A percentile compares a stretch with the other conserved stretches of the same genome.
Evolutionary conservation across 768 basidiomycete species (phyloP).

Genomic region (Auricularia sp.): DNA sequence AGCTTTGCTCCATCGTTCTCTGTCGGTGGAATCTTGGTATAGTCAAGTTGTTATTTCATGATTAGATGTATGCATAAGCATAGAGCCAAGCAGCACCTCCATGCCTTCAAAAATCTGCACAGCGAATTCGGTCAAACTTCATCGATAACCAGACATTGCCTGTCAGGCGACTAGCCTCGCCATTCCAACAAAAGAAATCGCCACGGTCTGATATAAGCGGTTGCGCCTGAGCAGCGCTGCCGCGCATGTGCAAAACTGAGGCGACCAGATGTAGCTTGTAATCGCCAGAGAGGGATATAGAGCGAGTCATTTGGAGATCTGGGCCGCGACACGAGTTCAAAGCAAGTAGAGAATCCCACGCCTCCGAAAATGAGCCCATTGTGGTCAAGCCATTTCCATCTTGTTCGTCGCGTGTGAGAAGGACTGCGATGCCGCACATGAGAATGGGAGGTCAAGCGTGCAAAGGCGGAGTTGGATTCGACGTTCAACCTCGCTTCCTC

Average conservation of each 20-base stretch:
- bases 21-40: conserved; percentile 36
- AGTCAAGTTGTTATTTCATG: not conserved
- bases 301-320: not conserved
- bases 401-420: not conserved
- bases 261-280: conserved; percentile 49
- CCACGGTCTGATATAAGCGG: conserved; percentile 47
- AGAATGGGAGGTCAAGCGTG: not conserved
- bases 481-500: not conserved
- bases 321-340: not conserved
- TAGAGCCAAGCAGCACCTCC: conserved; percentile 34
- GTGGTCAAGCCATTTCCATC: not conserved
- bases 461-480: not conserved
- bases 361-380: not conserved
- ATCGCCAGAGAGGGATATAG: not conserved
- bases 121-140: not conserved
- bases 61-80: not conserved
- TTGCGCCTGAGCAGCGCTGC: conserved; percentile 45
- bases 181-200: conserved; percentile 75
- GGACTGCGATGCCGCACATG: not conserved
- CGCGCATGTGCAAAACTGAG: conserved; percentile 69
- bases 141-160: conserved; percentile 5
- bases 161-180: conserved; percentile 44
- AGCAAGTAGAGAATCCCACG: not conserved
- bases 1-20: conserved; percentile 69
- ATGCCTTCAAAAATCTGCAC: conserved; percentile 65